Conservation (phyloP, 352 stramenopile species). For the Lagenidium sp. region DNA sequence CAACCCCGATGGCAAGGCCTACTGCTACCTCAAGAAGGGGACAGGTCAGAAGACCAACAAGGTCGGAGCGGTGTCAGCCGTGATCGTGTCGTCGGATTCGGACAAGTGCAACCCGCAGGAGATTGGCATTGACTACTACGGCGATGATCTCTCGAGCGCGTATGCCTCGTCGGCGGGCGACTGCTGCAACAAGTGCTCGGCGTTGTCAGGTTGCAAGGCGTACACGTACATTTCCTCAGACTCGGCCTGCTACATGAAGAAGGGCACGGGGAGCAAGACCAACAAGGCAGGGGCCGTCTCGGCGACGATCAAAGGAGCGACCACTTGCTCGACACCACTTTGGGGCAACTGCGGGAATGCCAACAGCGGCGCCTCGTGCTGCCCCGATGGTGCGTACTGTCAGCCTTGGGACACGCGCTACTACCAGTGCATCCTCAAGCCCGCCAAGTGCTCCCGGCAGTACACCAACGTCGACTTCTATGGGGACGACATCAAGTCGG, state of each 20-base stretch:
- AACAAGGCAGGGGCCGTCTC: constrained; percentile 10
- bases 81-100: background rate
- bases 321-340: background rate
- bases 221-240: constrained; percentile 51
- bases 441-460: constrained; percentile 18
- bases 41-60: background rate
- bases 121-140: constrained; percentile 30
- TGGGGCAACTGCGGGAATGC: constrained; percentile 1
- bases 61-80: constrained; percentile 2
- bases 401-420: constrained; percentile 25
- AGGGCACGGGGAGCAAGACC: background rate
- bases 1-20: constrained; percentile 22
- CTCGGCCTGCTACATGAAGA: constrained; percentile 9
- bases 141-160: constrained; percentile 26
- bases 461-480: constrained; percentile 20
- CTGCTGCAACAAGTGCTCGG: constrained; percentile 29
- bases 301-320: background rate
- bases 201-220: constrained; percentile 21
- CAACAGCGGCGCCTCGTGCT: constrained; percentile 14
- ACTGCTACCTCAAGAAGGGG: constrained; percentile 22
- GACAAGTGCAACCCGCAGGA: constrained; percentile 20
- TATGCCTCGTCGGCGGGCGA: constrained; percentile 17
- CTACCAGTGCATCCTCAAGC: constrained; percentile 23
- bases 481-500: constrained; percentile 17
- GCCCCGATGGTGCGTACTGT: constrained; percentile 18